Evolutionary conservation across 192 early-diverging fungal species (phyloP), one percentile per base, ranked within the genome.

Genomic region (Gonapodya prolifera): DNA sequence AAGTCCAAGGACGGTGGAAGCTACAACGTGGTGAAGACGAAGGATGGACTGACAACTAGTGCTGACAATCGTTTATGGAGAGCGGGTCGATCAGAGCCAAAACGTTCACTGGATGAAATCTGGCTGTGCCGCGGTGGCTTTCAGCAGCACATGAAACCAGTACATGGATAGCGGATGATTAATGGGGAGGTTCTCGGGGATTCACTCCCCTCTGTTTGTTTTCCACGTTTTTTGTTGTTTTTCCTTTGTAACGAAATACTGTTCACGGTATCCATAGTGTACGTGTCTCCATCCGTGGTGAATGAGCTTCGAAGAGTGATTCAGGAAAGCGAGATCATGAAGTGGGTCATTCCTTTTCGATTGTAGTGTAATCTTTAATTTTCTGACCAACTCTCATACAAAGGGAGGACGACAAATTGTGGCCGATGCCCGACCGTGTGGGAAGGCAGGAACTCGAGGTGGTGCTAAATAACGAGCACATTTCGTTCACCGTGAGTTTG

Each of bases 401-500:
- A 70, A 94, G 92, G 82, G 94, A 97, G 85, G 94, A 94, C 83
- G 95, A 97, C 79, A 82, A 85, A 71, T 84, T 91, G 77, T 99
- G 98, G 98, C 98, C 96, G 18, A 83, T 88, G 80, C 91, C 92
- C 70, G 93, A 96, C 81, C 87, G 92, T 18, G 93, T 94, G 45
- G 98, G 98, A 30, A 86, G 92, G 34, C 93, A 96, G 82, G 95
- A 99, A 82, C 89, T 99, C 34, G 98, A 99, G 81, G 95, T 99
- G 69, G 88, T 90, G n/a, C 78, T 94, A 33, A 93, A 93, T 74
- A 91, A 92, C 78, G 90, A 95, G 81, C 94, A 94, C 83, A 93
- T 97, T 77, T 94, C 93, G n/a, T 94, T 95, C 81, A 91, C 92
- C 83, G 93, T 93, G 86, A 75, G 75, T 75, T 34, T 29, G 70